phyloP scores from a whole-genome alignment of 1,139 yeast genomes.

The Kurtzmaniella quercitrusa region DNA sequence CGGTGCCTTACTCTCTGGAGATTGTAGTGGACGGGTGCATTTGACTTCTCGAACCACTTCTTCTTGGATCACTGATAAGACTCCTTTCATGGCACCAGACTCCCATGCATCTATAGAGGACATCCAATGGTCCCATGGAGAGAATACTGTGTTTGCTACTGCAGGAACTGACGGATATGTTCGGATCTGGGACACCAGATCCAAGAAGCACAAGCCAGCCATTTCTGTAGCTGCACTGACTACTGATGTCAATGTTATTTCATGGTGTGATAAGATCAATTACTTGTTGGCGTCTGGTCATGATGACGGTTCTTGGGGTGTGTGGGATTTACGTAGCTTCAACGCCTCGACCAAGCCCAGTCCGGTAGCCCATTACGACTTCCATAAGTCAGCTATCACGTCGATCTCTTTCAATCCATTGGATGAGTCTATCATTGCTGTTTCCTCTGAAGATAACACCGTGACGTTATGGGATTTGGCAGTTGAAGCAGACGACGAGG shows the following conservation, averaged over 20 bases:
- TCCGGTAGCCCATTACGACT: slow-evolving; percentile 89
- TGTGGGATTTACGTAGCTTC: slow-evolving; percentile 95
- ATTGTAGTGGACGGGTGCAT: slow-evolving; percentile 76
- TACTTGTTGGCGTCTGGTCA: slow-evolving; percentile 92
- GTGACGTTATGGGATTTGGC: slow-evolving; percentile 97
- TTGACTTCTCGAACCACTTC: slow-evolving; percentile 72
- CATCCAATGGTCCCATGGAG: slow-evolving; percentile 93
- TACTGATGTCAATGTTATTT: slow-evolving; percentile 88
- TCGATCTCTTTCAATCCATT: slow-evolving; percentile 91
- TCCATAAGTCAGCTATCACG: slow-evolving; percentile 92
- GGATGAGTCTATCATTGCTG: slow-evolving; percentile 94
- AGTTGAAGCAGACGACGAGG: slow-evolving; percentile 96
- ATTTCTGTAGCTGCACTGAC: slow-evolving; percentile 78
- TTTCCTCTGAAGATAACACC: slow-evolving; percentile 93
- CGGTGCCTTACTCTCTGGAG: slow-evolving; percentile 87
- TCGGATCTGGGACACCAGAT: slow-evolving; percentile 95
- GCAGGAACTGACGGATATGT: slow-evolving; percentile 91
- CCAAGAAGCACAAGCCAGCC: slow-evolving; percentile 88
- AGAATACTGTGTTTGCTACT: slow-evolving; percentile 88
- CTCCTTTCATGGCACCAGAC: slow-evolving; percentile 55
- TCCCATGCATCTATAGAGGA: slow-evolving; percentile 85
- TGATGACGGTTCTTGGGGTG: slow-evolving; percentile 96
- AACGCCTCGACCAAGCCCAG: slow-evolving; percentile 53
- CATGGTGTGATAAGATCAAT: slow-evolving; percentile 89
- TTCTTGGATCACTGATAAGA: slow-evolving; percentile 84